Evolutionary conservation across 176 grass and related monocot species (phyloP).

Genomic region (Lolium multiflorum): DNA sequence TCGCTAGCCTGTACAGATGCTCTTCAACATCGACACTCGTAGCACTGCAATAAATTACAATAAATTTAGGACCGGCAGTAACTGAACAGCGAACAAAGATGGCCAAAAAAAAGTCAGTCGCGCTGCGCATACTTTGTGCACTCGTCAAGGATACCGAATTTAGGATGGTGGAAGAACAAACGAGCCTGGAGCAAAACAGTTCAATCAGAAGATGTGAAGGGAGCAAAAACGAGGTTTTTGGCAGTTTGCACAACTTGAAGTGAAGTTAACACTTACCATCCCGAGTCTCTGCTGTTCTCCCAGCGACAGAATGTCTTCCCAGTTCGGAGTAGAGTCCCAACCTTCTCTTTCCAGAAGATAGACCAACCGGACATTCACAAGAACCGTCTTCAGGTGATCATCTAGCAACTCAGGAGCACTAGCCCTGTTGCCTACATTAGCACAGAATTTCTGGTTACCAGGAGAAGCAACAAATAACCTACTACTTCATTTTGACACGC

Average conservation of each 20-base stretch:
- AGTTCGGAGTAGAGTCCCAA: constrained; percentile 91
- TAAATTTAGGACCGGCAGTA: constrained; percentile 32
- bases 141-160: constrained; percentile 90
- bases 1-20: constrained; percentile 89
- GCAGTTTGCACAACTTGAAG: neutral
- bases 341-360: constrained; percentile 99
- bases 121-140: constrained; percentile 77
- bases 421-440: constrained; percentile 53
- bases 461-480: constrained; percentile 19
- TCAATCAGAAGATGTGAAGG: neutral
- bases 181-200: constrained; percentile 74
- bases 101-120: neutral
- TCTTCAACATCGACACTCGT: constrained; percentile 99
- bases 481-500: neutral
- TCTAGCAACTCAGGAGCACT: constrained; percentile 65
- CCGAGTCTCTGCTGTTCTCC: constrained; percentile 97
- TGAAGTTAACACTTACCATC: constrained; percentile 67
- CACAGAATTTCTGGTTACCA: constrained; percentile 3
- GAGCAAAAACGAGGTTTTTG: neutral
- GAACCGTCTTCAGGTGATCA: constrained; percentile 81
- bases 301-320: constrained; percentile 92
- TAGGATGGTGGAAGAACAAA: constrained; percentile 93
- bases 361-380: constrained; percentile 78
- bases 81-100: constrained; percentile 26
- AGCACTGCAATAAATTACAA: constrained; percentile 57